phyloP scores from a whole-genome alignment of 352 stramenopile genomes.

The Phytopythium montanum region DNA sequence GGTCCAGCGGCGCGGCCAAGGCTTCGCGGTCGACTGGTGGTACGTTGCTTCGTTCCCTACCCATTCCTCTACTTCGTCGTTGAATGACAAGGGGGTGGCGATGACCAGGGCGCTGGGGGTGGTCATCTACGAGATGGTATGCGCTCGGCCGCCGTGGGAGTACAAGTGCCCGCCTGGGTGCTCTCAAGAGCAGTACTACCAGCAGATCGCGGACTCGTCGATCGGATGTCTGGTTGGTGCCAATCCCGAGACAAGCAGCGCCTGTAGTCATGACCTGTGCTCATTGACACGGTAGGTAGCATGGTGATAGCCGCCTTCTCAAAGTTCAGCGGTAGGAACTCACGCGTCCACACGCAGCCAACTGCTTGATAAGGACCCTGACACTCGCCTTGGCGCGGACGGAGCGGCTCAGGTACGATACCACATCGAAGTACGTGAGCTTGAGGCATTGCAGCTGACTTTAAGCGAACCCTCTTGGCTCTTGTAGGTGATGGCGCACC shows the following conservation, averaged over 20 bases:
- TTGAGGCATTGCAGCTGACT: not conserved
- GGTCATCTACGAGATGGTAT: slow-evolving; percentile 72
- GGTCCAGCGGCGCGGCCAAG: slow-evolving; percentile 32
- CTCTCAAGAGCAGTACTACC: slow-evolving; percentile 30
- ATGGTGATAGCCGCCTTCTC: not conserved
- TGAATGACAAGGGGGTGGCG: not conserved
- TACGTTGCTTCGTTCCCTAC: slow-evolving; percentile 15
- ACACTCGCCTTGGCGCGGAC: slow-evolving; percentile 34
- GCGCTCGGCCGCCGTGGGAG: slow-evolving; percentile 57
- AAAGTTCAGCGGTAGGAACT: not conserved
- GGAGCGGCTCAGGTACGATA: slow-evolving; percentile 28
- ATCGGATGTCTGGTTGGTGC: not conserved
- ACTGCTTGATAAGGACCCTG: slow-evolving; percentile 30
- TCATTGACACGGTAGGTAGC: not conserved
- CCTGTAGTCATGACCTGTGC: slow-evolving; percentile 1
- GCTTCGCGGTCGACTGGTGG: slow-evolving; percentile 65
- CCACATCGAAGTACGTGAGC: not conserved
- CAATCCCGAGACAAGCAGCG: slow-evolving; percentile 14
- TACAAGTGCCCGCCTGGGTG: slow-evolving; percentile 37
- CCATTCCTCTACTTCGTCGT: not conserved
- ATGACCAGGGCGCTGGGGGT: slow-evolving; percentile 57
- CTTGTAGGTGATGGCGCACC: slow-evolving; percentile 51
- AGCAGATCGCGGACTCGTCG: slow-evolving; percentile 13
- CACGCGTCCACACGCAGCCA: slow-evolving; percentile 7
- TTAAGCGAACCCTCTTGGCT: not conserved